These are phyloP conservation scores for Boletellus emodensis DNA, from an alignment of 768 basidiomycete genomes.

Conservation along the genomic window DNA sequence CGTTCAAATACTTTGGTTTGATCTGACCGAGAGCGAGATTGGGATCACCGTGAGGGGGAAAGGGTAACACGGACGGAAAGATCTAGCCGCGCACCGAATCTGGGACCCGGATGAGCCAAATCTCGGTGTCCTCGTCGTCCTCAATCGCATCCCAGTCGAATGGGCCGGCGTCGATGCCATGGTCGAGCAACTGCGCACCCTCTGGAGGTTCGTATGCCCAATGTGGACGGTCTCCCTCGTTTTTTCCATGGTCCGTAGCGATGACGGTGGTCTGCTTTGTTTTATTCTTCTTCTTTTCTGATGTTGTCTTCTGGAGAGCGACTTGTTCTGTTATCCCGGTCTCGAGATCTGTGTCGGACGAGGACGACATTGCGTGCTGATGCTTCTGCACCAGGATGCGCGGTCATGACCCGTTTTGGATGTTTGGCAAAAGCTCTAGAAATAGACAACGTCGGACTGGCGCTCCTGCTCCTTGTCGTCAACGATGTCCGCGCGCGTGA, in stretches of 20 bases:
- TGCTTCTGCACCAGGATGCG: no score
- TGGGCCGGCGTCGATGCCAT: conserved; percentile 39
- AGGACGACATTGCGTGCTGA: conserved; percentile 18
- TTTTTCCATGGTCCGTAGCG: conserved; percentile 34
- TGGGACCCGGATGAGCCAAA: conserved; percentile 71
- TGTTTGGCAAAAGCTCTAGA: conserved; percentile 29
- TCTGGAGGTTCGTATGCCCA: conserved; percentile 62
- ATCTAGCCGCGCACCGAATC: conserved; percentile 48
- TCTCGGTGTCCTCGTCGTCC: conserved; percentile 53
- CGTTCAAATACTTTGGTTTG: conserved; percentile 60
- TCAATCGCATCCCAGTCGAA: conserved; percentile 70
- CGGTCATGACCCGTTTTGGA: conserved; percentile 7
- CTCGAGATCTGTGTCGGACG: conserved; percentile 17
- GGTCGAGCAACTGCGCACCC: conserved; percentile 47
- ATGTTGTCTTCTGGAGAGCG: conserved; percentile 7
- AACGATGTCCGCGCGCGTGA: conserved; percentile 13
- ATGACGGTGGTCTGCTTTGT: neutral
- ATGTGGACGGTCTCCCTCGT: conserved; percentile 50
- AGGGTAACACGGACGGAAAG: neutral
- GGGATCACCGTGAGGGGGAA: neutral
- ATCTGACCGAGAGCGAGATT: conserved; percentile 38
- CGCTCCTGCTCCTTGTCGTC: neutral
- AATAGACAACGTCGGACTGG: conserved; percentile 18
- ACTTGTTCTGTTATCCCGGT: conserved; percentile 3
- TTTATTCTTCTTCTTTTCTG: conserved; percentile 15